A percentile compares a stretch with the other conserved stretches of the same genome.
phyloP scores from a whole-genome alignment of 169 alveolate species.

The Eimeria brunetti region DNA sequence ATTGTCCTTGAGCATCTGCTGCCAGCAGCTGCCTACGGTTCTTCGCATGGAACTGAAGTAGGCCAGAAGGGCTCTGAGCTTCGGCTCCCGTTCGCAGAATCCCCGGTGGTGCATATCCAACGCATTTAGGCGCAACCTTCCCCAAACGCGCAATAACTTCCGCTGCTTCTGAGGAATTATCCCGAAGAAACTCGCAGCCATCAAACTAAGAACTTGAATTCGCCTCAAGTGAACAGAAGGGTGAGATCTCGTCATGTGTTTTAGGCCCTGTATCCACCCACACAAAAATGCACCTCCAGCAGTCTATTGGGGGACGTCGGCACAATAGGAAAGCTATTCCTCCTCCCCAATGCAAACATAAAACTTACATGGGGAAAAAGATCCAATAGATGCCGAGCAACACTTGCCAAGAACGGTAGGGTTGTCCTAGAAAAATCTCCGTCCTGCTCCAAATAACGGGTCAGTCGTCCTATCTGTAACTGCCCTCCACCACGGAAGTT shows the following conservation, averaged over 20 bases:
- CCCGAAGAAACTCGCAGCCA: conserved; percentile 71
- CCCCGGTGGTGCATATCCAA: conserved; percentile 74
- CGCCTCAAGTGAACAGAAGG: conserved; percentile 59
- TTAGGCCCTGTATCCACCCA: conserved; percentile 56
- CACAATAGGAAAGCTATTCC: background rate
- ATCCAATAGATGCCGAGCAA: background rate
- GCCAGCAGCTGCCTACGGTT: conserved; percentile 67
- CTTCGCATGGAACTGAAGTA: conserved; percentile 40
- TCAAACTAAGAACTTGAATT: conserved; percentile 33
- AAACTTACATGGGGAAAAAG: background rate
- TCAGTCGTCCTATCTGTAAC: background rate
- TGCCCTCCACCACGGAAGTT: conserved; percentile 22
- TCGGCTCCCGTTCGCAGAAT: conserved; percentile 47
- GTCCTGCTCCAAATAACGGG: background rate
- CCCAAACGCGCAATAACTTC: conserved; percentile 11
- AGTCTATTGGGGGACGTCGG: background rate
- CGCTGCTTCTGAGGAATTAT: conserved; percentile 57
- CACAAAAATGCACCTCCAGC: background rate
- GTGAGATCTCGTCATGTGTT: background rate
- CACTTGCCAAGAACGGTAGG: conserved; percentile 9
- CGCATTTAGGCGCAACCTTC: conserved; percentile 15
- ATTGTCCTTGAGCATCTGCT: conserved; percentile 40
- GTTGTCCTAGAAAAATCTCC: background rate
- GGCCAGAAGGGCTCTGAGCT: conserved; percentile 25
- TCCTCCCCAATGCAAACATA: background rate